Evolutionary conservation across 2,329 filamentous ascomycete species (phyloP).

Genomic region (Pseudogymnoascus sp.): DNA sequence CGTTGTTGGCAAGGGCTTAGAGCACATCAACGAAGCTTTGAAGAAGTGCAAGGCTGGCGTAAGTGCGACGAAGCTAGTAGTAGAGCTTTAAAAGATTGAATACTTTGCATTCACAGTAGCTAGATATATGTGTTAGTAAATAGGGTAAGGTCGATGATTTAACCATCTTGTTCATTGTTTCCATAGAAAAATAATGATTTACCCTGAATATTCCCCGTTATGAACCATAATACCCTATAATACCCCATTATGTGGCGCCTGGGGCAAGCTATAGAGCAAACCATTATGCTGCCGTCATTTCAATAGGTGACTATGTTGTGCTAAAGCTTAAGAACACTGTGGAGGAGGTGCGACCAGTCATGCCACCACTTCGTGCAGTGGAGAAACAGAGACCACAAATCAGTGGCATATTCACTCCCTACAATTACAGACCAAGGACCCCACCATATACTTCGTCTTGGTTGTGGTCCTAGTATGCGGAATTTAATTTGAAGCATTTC

Average conservation of each 20-base stretch:
- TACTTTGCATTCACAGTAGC: neutral
- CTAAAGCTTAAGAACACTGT: neutral
- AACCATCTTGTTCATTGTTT: neutral
- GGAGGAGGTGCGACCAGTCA: neutral
- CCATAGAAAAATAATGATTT: no score
- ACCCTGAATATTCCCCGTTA: no score
- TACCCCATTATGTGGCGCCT: no score
- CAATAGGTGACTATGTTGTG: neutral
- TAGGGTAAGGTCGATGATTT: neutral
- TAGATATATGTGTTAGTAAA: neutral
- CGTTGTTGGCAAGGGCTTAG: constrained; percentile 25
- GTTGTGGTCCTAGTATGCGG: neutral
- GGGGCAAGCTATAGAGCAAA: neutral
- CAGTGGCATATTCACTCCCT: neutral
- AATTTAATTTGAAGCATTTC: neutral
- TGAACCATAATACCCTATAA: no score
- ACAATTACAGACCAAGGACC: neutral
- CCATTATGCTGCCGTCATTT: neutral
- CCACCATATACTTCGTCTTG: neutral
- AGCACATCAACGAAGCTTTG: constrained; percentile 21
- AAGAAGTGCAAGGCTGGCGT: constrained; percentile 22
- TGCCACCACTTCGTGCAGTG: neutral
- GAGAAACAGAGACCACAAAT: neutral
- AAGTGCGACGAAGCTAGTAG: constrained; percentile 25
- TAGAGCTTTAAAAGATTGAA: constrained; percentile 17